These are phyloP conservation scores for Pistacia vera DNA, from an alignment of 345 rosid species.

Conservation along the genomic window DNA sequence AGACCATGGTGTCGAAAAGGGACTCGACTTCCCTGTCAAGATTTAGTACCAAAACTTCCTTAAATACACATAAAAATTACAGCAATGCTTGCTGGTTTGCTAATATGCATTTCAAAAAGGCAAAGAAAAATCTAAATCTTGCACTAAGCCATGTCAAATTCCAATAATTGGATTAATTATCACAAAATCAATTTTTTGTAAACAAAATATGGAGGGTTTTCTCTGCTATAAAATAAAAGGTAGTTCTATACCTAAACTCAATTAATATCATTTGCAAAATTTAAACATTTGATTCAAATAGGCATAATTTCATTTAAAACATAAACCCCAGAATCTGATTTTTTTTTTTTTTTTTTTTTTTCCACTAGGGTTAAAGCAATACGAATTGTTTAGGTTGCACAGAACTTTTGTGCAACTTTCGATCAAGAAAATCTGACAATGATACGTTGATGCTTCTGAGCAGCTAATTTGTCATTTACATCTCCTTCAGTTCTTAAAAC, in stretches of 20 bases:
- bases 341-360: not conserved
- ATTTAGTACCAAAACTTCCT: not conserved
- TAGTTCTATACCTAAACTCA: too few relatives aligned
- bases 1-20: conserved; percentile 46
- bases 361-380: not conserved
- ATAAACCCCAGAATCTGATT: not conserved
- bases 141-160: too few relatives aligned
- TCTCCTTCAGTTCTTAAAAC: conserved; percentile 27
- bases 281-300: too few relatives aligned
- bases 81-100: not conserved
- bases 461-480: conserved; percentile 8
- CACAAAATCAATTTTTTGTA: too few relatives aligned
- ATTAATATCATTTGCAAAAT: too few relatives aligned
- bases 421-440: conserved; percentile 62
- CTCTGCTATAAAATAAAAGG: too few relatives aligned
- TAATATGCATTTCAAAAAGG: not conserved
- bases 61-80: not conserved
- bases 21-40: conserved; percentile 52
- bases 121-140: too few relatives aligned
- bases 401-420: conserved; percentile 45
- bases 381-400: conserved; percentile 42
- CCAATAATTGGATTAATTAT: too few relatives aligned
- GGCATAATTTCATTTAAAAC: not conserved
- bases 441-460: conserved; percentile 38
- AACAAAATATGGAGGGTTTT: too few relatives aligned